These are phyloP conservation scores for Syzygium malaccense DNA, from an alignment of 441 rosid species.

Conservation along the genomic window DNA sequence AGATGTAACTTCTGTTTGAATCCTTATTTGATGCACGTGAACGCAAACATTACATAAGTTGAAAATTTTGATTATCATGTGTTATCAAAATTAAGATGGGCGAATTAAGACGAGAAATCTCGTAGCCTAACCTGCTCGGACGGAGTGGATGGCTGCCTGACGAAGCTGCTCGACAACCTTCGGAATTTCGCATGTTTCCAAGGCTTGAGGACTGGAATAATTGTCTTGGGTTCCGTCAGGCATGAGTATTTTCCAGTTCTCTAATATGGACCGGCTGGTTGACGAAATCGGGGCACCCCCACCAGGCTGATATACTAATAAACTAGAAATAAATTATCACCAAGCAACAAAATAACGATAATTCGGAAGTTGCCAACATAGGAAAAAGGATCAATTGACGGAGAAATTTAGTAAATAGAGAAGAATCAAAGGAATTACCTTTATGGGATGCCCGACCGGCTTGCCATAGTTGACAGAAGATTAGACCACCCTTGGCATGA, in stretches of 20 bases:
- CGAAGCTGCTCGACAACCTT: slow-evolving; percentile 44
- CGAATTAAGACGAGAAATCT: not conserved
- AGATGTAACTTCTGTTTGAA: no score
- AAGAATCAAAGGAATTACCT: no score
- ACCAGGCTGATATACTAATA: slow-evolving; percentile 33
- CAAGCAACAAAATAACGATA: not conserved
- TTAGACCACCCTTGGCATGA: not conserved
- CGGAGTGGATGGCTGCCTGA: slow-evolving; percentile 52
- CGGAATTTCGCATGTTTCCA: slow-evolving; percentile 40
- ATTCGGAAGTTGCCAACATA: not conserved
- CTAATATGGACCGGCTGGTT: slow-evolving; percentile 46
- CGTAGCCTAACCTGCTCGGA: slow-evolving; percentile 47
- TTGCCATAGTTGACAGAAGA: not conserved
- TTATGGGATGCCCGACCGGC: not conserved
- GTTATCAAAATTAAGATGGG: not conserved
- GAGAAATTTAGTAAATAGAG: not conserved
- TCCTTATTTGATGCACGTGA: no score
- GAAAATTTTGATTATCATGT: not conserved
- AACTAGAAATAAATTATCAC: not conserved
- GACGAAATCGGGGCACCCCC: slow-evolving; percentile 77
- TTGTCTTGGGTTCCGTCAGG: slow-evolving; percentile 48
- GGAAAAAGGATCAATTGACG: not conserved
- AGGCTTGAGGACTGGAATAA: slow-evolving; percentile 39
- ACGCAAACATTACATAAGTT: no score
- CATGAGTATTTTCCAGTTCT: slow-evolving; percentile 59